Base-by-base conservation (phyloP, 768 basidiomycete genomes). In the Crassisporium funariophilum region DNA sequence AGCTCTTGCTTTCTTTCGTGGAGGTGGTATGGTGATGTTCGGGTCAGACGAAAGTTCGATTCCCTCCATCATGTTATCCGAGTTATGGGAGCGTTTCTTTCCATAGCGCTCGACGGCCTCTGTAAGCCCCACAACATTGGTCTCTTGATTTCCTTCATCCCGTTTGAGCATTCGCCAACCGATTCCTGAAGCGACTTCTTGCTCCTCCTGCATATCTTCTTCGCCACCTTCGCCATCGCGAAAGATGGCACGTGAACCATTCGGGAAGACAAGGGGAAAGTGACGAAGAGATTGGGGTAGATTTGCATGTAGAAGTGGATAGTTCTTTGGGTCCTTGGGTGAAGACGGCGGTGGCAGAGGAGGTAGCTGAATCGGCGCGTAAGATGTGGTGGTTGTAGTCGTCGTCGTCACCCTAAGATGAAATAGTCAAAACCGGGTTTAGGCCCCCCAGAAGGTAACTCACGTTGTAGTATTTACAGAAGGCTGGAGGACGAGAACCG, bases 341-440 rank as follows among this genome's bases (percentile, higher is more conserved):
- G 82, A 77, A 0, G 78, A 67, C 3, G 87, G 88, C 2, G 83
- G 69, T 7, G 90, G 88, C 2, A 92, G 67, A 6, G 84, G 69
- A 1, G 91, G 91, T 2, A 93, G 64, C 29, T 82, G 85, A 52
- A 93, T 91, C n/a, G 91, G 91, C 45, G 91, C 86, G 70, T 93
- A 91, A 9, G 86, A 83, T 2, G 91, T 93, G 1, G 91, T 93
- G 2, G 91, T 93, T 0, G 88, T 91, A 1, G 91, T 93, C n/a
- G 88, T 92, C 39, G 91, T 93, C 57, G 90, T 86, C 58, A 93
- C 88, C 44, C 91, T 93, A 61, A 27, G 55, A 33, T 53, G 49
- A 49, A 54, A 40, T 46, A 49, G 55, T 57, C 52, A 62, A 44
- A 62, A 59, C 47, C 63, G 49, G 46, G 45, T 29, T 34, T 3